Evolutionary conservation across 805 yeast species (phyloP), one percentile per base, ranked within the genome.

Genomic region (Starmerella scarabaei): DNA sequence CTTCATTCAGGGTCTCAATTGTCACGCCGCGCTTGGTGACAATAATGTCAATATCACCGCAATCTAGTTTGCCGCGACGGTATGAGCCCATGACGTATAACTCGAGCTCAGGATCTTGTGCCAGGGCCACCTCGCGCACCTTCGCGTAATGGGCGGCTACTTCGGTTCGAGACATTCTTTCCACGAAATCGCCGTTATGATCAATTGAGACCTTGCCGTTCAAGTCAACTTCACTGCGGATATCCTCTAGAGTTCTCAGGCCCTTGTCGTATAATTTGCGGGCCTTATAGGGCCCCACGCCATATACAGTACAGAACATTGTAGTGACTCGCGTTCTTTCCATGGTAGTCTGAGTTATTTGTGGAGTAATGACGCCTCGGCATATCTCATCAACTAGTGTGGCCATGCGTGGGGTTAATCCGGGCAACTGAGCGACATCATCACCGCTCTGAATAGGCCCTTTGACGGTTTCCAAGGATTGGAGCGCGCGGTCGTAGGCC

Each of bases 31-130:
- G 38, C 19, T 53, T 61, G 23, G 71, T 66, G 3, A 73, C 38
- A 19, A 73, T 56, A 31, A 71, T 60, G 51, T 73, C 80, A 29
- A 73, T 63, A 48, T 73, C 79, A 1, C 76, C 75, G 43, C 71
- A 66, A 4, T 52, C 52, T 3, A 43, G 34, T n/a, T 59, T 50
- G 3, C 73, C 75, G 17, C 79, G 60, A 26, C 72, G 57, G 51
- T 68, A 73, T 5, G 75, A 69, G 2, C 78, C 78, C 64, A 67
- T 67, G 30, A 69, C 58, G 17, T 59, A 49, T 5, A 63, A 45
- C 23, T 61, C 56, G 18, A 68, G 50, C 1, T 52, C 46, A 0
- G 64, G 52, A 39, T 68, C 71, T 15, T 69, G 41, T 12, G 49
- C 45, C 4, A 49, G 38, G 20, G 58, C 48, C 2, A 46, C 46